These are phyloP conservation scores for Aspergillus sp. DNA, from an alignment of 2,329 filamentous ascomycete genomes.

Conservation along the genomic window DNA sequence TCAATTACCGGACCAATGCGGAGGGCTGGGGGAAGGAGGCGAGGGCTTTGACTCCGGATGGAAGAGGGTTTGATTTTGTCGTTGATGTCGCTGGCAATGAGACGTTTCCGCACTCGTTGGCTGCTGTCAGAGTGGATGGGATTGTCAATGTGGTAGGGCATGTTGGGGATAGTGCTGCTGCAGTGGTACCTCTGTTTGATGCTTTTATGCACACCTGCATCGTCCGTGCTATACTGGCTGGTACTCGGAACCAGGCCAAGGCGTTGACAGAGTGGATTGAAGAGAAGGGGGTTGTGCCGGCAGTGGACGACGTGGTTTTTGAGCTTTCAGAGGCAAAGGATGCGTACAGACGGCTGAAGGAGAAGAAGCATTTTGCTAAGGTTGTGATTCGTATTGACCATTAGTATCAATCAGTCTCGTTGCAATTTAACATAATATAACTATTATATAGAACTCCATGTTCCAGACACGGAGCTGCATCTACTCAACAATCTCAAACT, in stretches of 20 bases:
- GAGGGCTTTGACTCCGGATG: constrained; percentile 26
- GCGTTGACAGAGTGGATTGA: constrained; percentile 6
- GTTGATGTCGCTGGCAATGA: constrained; percentile 5
- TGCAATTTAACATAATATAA: too few relatives aligned
- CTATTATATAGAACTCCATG: too few relatives aligned
- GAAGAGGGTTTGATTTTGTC: background rate
- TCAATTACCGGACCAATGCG: constrained; percentile 54
- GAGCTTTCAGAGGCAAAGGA: constrained; percentile 3
- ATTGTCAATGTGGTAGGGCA: background rate
- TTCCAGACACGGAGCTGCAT: background rate
- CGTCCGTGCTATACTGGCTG: background rate
- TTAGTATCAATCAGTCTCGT: background rate
- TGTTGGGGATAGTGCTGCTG: background rate
- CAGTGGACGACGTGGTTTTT: constrained; percentile 6
- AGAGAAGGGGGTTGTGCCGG: constrained; percentile 3
- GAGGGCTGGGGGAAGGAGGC: constrained; percentile 14
- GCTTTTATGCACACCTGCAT: constrained; percentile 7
- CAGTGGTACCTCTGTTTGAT: background rate
- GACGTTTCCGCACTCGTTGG: constrained; percentile 2
- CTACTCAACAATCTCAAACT: constrained; percentile 29
- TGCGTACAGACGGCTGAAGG: constrained; percentile 3
- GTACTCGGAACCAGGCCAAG: background rate
- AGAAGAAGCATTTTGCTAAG: constrained; percentile 9
- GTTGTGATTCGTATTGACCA: constrained; percentile 6
- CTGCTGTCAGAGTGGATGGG: background rate